phyloP scores from a whole-genome alignment of 2,329 filamentous ascomycete species.

The Fusarium nodosum region DNA sequence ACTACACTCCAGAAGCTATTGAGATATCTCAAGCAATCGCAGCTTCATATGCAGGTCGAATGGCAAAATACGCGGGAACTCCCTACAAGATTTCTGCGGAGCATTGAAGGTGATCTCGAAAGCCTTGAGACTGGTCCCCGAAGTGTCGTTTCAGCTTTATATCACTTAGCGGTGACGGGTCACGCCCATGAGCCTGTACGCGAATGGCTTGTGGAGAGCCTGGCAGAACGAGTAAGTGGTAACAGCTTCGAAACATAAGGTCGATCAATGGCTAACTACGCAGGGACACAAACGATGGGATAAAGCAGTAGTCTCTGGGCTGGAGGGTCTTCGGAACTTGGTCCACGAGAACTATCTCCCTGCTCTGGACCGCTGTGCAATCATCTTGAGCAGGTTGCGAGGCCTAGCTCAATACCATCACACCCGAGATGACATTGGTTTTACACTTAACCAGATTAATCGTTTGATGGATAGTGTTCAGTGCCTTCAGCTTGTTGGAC shows the following conservation, averaged over 20 bases:
- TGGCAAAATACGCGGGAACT: constrained; percentile 87
- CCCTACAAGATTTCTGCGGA: constrained; percentile 81
- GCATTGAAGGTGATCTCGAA: constrained; percentile 80
- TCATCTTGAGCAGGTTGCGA: constrained; percentile 85
- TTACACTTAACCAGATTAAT: constrained; percentile 73
- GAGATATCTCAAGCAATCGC: constrained; percentile 84
- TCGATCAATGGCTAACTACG: constrained; percentile 39
- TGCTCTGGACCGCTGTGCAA: constrained; percentile 83
- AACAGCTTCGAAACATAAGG: constrained; percentile 5
- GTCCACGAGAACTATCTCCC: constrained; percentile 91
- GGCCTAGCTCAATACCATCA: constrained; percentile 87
- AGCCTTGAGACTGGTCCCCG: constrained; percentile 68
- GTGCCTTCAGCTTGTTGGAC: constrained; percentile 79
- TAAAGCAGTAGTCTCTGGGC: constrained; percentile 82
- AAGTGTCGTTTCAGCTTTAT: constrained; percentile 80
- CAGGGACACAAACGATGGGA: constrained; percentile 97
- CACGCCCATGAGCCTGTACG: constrained; percentile 80
- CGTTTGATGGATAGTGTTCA: constrained; percentile 78
- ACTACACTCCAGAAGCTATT: constrained; percentile 89
- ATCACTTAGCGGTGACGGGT: constrained; percentile 87
- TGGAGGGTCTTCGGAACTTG: constrained; percentile 81
- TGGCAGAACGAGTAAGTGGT: constrained; percentile 78
- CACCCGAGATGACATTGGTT: constrained; percentile 73
- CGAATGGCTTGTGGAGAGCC: constrained; percentile 89
- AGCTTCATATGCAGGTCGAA: constrained; percentile 82